Conservation (phyloP, 768 basidiomycete genomes). For the Tricholoma bakamatsutake region DNA sequence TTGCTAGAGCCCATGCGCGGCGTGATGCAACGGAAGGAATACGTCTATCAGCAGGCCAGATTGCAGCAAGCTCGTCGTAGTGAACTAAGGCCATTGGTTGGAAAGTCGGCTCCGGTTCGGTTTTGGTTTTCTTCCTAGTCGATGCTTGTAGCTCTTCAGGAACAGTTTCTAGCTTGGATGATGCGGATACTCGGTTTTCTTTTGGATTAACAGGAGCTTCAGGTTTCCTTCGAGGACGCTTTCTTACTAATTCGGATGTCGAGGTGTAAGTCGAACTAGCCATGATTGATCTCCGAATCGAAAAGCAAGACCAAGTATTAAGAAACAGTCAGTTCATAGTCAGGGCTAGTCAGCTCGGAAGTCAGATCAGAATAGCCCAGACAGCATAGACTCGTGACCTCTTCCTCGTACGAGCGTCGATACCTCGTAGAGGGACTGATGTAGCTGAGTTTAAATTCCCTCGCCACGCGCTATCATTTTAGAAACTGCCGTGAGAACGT, state of each 20-base stretch:
- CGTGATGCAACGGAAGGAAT: slow-evolving; percentile 32
- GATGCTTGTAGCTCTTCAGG: background rate
- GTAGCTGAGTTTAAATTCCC: no score
- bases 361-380: no score
- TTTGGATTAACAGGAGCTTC: background rate
- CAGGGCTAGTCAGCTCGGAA: no score
- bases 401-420: no score
- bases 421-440: no score
- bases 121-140: background rate
- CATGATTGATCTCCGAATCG: no score
- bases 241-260: slow-evolving; percentile 12
- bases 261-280: slow-evolving; percentile 4
- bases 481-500: no score
- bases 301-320: no score
- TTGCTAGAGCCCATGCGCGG: slow-evolving; percentile 33
- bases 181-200: background rate
- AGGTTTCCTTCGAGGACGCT: slow-evolving; percentile 2
- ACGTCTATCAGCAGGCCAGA: slow-evolving; percentile 33
- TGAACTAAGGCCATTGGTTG: slow-evolving; percentile 16
- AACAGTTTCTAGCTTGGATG: background rate
- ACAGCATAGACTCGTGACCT: no score
- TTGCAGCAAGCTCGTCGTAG: slow-evolving; percentile 26
- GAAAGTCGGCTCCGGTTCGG: background rate
- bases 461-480: no score
- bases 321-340: no score